phyloP scores from a whole-genome alignment of 345 rosid genomes.

The Eutrema japonicum region DNA sequence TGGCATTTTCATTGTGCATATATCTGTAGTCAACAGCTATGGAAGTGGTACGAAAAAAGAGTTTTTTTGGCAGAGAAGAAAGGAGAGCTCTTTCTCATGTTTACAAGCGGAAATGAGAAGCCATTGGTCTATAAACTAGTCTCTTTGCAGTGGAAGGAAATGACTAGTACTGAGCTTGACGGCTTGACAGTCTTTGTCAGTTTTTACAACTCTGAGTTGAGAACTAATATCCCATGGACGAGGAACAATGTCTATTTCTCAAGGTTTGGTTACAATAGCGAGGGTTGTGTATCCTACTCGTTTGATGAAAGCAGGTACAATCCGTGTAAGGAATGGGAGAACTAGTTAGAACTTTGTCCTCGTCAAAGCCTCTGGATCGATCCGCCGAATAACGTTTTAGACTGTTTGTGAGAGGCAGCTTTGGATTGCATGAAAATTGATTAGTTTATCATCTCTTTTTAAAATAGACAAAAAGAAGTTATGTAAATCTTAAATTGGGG shows the following conservation, averaged over 20 bases:
- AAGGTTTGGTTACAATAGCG: not conserved
- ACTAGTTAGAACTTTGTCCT: not conserved
- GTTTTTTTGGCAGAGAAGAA: not conserved
- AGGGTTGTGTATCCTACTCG: too few species aligned
- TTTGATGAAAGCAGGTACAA: too few species aligned
- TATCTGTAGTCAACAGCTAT: not conserved
- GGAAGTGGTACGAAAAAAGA: not conserved
- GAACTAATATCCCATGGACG: constrained; percentile 9
- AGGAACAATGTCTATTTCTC: not conserved
- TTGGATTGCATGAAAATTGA: not conserved
- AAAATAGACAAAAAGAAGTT: not conserved
- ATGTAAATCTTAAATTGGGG: too few species aligned
- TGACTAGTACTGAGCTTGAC: not conserved
- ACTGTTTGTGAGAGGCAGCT: too few species aligned
- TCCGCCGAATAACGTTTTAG: not conserved
- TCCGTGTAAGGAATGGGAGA: too few species aligned
- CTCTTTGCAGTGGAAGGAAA: not conserved
- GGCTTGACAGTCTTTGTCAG: not conserved
- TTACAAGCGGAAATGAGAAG: not conserved
- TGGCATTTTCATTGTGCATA: not conserved
- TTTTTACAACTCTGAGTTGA: not conserved
- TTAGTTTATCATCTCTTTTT: not conserved
- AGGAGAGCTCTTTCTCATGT: constrained; percentile 2
- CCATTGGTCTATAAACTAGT: not conserved
- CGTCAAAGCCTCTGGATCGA: not conserved